phyloP scores from a whole-genome alignment of 1,284 basidiomycete species.

The Cutaneotrichosporon arboriforme region DNA sequence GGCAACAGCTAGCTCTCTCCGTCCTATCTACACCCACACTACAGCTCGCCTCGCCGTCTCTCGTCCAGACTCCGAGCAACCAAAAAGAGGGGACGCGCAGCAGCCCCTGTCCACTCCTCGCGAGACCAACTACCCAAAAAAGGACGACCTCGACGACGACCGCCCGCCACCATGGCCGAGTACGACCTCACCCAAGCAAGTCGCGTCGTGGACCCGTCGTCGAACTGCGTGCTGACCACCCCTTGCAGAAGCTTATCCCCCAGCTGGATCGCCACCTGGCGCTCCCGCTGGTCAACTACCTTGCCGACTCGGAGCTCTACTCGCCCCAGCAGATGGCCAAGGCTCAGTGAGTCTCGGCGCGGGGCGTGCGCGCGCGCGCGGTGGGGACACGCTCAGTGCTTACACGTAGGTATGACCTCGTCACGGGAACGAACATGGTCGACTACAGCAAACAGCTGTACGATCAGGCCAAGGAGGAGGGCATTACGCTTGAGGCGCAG shows the following conservation, averaged over 20 bases:
- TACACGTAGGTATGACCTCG: constrained; percentile 71
- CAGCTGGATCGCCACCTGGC: constrained; percentile 92
- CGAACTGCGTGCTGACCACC: constrained; percentile 9
- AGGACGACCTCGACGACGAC: constrained; percentile 3
- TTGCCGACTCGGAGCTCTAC: constrained; percentile 53
- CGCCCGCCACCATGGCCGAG: constrained; percentile 60
- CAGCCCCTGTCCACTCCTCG: neutral
- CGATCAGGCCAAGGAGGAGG: constrained; percentile 58
- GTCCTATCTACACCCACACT: constrained; percentile 15
- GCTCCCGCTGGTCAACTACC: constrained; percentile 83
- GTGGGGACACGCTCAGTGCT: neutral
- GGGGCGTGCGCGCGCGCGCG: neutral
- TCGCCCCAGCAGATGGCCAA: constrained; percentile 41
- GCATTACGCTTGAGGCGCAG: constrained; percentile 13
- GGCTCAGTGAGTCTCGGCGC: constrained; percentile 45
- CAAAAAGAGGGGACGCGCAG: constrained; percentile 4
- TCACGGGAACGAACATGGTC: constrained; percentile 94
- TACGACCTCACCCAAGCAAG: constrained; percentile 65
- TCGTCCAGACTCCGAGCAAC: too few species aligned
- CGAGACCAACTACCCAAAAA: constrained; percentile 2
- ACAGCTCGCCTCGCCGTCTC: neutral
- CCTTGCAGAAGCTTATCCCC: constrained; percentile 75
- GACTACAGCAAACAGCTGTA: constrained; percentile 80
- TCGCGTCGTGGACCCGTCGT: constrained; percentile 14
- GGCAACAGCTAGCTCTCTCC: constrained; percentile 6